Base-by-base conservation (phyloP, 73 alveolate genomes). In the Stentor coeruleus region DNA sequence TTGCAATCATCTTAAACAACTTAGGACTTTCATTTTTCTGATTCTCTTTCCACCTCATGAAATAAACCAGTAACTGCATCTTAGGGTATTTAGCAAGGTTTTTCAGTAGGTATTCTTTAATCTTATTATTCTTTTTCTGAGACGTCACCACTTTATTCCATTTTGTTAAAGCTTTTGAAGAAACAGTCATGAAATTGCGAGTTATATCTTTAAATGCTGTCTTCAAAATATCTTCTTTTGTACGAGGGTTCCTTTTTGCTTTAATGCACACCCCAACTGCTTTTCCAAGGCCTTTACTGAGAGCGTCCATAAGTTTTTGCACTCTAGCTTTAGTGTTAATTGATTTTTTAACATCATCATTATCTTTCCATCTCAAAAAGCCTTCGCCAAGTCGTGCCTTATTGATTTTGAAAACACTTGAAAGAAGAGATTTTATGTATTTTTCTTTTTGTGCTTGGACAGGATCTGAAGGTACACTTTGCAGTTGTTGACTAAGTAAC, bases 381-480 rank as follows among this genome's bases (percentile, higher is more conserved):
- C 39, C 33, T 20, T 66, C 79, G 26, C 33, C 15, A 26, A 26
- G 79, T 66, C 66, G 6, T 49, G 79, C 36, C 37, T 2, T 66
- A 33, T 66, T 26, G 11, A 15, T 28, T 33, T 33, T 66, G 37
- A 66, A 33, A 1, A 66, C 79, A 31, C 79, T 66, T 20, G 49
- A 15, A 15, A 66, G 39, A 11, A 66, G 14, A 33, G 42, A 26
- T 40, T 66, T 66, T 31, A 20, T 33, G 2, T 66, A 66, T 2
- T 66, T 66, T 66, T 66, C 79, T 33, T 66, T 66, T 11, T 66
- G 49, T 26, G n/a, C 79, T 11, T 66, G n/a, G 33, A 20, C 79
- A 20, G 79, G 40, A 2, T 20, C n/a, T 66, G n/a, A 20, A 14
- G 40, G 40, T 28, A 66, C 33, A 20, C 49, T 28, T 20, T 66